A percentile compares a stretch with the other conserved stretches of the same genome.
Conservation (phyloP, 257 asterid species). For the Gardenia jasminoides region DNA sequence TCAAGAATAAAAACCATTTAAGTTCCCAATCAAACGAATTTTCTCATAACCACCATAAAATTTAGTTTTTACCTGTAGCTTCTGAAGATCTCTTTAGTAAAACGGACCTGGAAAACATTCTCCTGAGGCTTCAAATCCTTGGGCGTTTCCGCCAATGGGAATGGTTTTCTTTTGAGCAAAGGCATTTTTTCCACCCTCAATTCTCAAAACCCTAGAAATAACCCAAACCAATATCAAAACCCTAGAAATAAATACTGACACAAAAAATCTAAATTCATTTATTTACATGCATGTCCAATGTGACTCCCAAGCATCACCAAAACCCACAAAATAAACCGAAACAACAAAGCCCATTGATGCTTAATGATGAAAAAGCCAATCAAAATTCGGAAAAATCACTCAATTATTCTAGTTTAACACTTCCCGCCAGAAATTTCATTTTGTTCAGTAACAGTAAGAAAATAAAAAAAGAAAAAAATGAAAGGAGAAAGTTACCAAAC, state of each 20-base stretch:
- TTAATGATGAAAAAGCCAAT: neutral
- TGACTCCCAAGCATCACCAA: neutral
- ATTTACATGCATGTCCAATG: neutral
- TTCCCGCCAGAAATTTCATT: slow-evolving; percentile 9
- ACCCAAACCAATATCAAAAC: slow-evolving; percentile 23
- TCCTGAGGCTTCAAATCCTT: slow-evolving; percentile 74
- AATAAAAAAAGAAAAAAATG: neutral
- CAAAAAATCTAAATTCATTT: neutral
- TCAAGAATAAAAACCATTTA: neutral
- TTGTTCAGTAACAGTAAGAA: too few relatives aligned
- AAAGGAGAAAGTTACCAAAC: neutral
- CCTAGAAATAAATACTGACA: slow-evolving; percentile 2
- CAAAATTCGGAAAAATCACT: neutral
- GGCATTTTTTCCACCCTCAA: slow-evolving; percentile 59
- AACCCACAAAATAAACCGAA: neutral
- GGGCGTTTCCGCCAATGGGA: slow-evolving; percentile 61
- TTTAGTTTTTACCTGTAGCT: slow-evolving; percentile 50
- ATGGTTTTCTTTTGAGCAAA: slow-evolving; percentile 65
- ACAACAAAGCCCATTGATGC: neutral
- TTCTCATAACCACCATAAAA: neutral
- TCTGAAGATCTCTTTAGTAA: slow-evolving; percentile 87
- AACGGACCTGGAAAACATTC: slow-evolving; percentile 72
- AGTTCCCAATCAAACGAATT: too few relatives aligned
- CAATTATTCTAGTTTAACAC: neutral
- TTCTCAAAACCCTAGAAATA: slow-evolving; percentile 38